Percentiles rank a stretch among this genome's conserved stretches.
These are phyloP conservation scores for Pouteria glomerata DNA, from an alignment of 148 eudicot species.

Conservation along the genomic window DNA sequence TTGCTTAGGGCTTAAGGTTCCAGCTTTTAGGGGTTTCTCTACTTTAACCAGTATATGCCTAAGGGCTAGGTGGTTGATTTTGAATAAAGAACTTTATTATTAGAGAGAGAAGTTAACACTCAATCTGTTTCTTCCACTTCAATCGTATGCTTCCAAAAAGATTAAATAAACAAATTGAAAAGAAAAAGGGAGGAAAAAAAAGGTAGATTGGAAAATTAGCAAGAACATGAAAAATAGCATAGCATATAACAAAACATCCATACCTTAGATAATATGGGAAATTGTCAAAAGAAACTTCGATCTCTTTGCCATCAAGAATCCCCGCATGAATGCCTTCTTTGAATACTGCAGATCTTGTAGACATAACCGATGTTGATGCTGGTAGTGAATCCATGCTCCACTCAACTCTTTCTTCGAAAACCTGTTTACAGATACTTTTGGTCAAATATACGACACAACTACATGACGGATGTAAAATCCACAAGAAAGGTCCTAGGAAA, in stretches of 20 bases:
- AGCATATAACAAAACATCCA: not conserved
- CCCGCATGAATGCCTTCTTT: constrained; percentile 60
- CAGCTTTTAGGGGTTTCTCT: no score
- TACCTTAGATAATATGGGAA: constrained; percentile 93
- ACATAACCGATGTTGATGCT: constrained; percentile 52
- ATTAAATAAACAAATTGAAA: no score
- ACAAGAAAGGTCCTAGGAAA: constrained; percentile 12
- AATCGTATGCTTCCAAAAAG: no score
- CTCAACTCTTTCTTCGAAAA: constrained; percentile 51
- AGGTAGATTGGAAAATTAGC: not conserved
- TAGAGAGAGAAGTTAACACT: no score
- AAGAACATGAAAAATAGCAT: not conserved
- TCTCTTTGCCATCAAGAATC: constrained; percentile 59
- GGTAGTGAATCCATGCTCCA: constrained; percentile 47
- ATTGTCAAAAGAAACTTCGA: constrained; percentile 70
- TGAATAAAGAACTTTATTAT: no score
- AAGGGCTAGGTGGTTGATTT: no score
- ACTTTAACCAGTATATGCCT: no score
- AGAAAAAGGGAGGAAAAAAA: not conserved
- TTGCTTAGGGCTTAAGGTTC: no score
- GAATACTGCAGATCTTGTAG: constrained; percentile 58
- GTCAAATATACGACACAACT: constrained; percentile 13
- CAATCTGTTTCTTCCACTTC: no score
- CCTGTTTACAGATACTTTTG: constrained; percentile 28
- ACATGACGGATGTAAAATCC: not conserved